Evolutionary conservation across 1,284 basidiomycete species (phyloP).

Genomic region (Sanghuangporus sanghuang): DNA sequence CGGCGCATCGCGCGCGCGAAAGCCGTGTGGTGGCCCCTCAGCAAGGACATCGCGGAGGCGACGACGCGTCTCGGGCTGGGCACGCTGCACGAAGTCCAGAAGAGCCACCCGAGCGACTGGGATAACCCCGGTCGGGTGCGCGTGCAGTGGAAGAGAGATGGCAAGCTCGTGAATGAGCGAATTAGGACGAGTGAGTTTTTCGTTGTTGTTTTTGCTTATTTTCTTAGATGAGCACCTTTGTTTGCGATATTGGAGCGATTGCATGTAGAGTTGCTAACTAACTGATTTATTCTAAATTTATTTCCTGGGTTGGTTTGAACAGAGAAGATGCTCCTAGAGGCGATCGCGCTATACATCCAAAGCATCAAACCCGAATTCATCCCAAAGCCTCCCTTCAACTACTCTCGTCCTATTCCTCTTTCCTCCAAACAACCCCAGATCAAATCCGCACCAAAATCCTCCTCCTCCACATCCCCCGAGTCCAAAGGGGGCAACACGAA

Average conservation of each 20-base stretch:
- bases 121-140: constrained; percentile 92
- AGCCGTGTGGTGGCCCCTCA: constrained; percentile 91
- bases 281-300: no score
- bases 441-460: constrained; percentile 10
- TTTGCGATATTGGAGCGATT: no score
- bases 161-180: constrained; percentile 60
- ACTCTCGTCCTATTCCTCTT: neutral
- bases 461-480: constrained; percentile 28
- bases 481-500: constrained; percentile 26
- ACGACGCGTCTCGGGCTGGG: constrained; percentile 72
- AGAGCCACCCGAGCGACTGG: constrained; percentile 93
- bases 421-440: neutral
- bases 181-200: constrained; percentile 74
- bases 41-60: constrained; percentile 87
- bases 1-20: constrained; percentile 78
- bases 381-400: constrained; percentile 56
- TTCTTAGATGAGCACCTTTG: no score
- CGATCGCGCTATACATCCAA: constrained; percentile 74
- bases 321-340: constrained; percentile 84
- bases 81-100: constrained; percentile 83
- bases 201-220: no score
- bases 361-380: constrained; percentile 64
- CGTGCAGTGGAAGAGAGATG: constrained; percentile 85
- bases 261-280: neutral
- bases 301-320: constrained; percentile 6